phyloP scores from a whole-genome alignment of 148 eudicot species.

The Amaranthus palmeri region DNA sequence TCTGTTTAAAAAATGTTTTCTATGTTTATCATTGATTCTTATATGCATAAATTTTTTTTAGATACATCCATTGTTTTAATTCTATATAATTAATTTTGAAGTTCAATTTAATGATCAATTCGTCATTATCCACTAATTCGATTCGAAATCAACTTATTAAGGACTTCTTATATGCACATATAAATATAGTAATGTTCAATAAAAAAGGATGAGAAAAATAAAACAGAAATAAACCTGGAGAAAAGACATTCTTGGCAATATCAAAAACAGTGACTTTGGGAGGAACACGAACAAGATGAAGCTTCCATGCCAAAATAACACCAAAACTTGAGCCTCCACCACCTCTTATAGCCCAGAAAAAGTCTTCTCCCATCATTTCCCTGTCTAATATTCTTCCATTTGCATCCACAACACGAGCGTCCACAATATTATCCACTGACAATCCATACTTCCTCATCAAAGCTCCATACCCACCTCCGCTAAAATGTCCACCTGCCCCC shows the following conservation, averaged over 20 bases:
- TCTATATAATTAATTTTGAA: too few species aligned
- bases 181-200: too few species aligned
- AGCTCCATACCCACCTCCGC: conserved; percentile 17
- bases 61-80: too few species aligned
- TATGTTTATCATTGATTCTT: too few species aligned
- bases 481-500: conserved; percentile 7
- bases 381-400: conserved; percentile 10
- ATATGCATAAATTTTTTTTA: too few species aligned
- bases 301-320: conserved; percentile 12
- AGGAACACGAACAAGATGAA: conserved; percentile 15
- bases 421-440: conserved; percentile 7
- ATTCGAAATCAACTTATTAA: too few species aligned
- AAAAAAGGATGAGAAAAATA: too few species aligned
- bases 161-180: too few species aligned
- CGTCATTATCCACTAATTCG: too few species aligned
- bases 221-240: background rate
- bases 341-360: conserved; percentile 18
- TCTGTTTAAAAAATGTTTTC: too few species aligned
- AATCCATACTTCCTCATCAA: conserved; percentile 14
- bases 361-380: conserved; percentile 13
- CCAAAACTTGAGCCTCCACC: conserved; percentile 18
- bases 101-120: too few species aligned
- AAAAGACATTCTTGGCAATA: background rate
- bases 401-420: conserved; percentile 14
- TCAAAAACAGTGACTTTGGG: conserved; percentile 12